These are phyloP conservation scores for Candida parachauliodes DNA, from an alignment of 805 yeast species.

Conservation along the genomic window DNA sequence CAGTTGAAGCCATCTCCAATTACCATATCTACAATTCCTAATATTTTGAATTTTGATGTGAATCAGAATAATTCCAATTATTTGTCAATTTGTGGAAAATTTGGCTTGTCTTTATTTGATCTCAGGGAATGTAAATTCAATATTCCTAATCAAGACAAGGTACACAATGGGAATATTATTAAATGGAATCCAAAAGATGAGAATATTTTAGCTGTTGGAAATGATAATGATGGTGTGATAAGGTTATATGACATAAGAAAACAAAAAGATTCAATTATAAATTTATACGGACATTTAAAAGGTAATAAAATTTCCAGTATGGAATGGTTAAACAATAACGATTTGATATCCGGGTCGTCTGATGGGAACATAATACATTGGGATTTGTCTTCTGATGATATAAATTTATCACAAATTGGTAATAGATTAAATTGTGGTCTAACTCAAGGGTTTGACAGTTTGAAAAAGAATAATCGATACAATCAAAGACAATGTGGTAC, in stretches of 20 bases:
- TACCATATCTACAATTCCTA: conserved; percentile 48
- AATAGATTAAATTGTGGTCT: conserved; percentile 33
- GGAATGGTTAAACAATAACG: conserved; percentile 53
- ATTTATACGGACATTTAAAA: conserved; percentile 54
- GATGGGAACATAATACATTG: conserved; percentile 71
- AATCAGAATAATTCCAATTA: conserved; percentile 33
- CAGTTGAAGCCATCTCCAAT: conserved; percentile 45
- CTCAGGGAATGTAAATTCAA: conserved; percentile 48
- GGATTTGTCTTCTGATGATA: conserved; percentile 42
- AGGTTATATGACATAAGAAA: conserved; percentile 76
- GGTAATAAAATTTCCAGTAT: conserved; percentile 42
- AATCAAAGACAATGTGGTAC: conserved; percentile 58
- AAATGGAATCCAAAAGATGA: conserved; percentile 65
- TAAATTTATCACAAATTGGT: not conserved
- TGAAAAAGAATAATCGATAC: conserved; percentile 28
- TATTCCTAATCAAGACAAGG: conserved; percentile 21
- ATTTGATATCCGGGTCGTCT: conserved; percentile 54
- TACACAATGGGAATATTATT: conserved; percentile 37
- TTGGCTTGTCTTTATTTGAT: conserved; percentile 75
- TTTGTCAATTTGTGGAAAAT: conserved; percentile 59
- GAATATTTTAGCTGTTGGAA: conserved; percentile 62
- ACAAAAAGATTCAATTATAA: conserved; percentile 46
- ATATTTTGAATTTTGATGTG: conserved; percentile 47
- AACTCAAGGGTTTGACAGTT: conserved; percentile 44
- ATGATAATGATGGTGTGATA: conserved; percentile 48